Base-by-base conservation (phyloP, 2,329 filamentous ascomycete genomes). In the Pseudocercospora pini-densiflorae region DNA sequence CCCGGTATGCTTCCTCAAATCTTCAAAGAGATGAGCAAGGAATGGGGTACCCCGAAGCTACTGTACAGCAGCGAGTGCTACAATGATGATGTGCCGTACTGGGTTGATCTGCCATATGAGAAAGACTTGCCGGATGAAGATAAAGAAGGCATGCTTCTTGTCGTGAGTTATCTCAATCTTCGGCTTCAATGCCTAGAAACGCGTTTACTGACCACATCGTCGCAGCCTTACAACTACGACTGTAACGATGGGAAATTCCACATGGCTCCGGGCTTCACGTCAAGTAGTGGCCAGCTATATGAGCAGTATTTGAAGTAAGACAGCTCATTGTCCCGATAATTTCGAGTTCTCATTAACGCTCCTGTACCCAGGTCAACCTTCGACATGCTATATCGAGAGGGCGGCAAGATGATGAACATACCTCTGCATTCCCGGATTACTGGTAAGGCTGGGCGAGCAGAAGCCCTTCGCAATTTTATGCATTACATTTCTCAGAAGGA, bases 21-120 rank as follows among this genome's bases (percentile, higher is more conserved):
- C 2, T 86, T 83, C 73, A 81, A 84, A 66, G 85, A 87, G 73
- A 82, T 86, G 78, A 68, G 71, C 70, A 8, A 82, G 81, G 16
- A 80, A 81, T 51, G 58, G 45, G 68, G 66, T 1, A 70, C 68
- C 45, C 68, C 70, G 59, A 79, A 80, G 63, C 78, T 87, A 0
- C 72, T 85, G 0, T 87, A 83, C 79, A 79, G 80, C 23, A 79
- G 77, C 16, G 85, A 87, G 67, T 80, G 79, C 0, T 87, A 86
- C 65, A 83, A 84, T 14, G 85, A 87, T 64, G 85, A 87, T 64
- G 76, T 87, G 5, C 85, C 85, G 0, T 87, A 86, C 73, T 87
- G 84, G 85, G 78, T 82, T 4, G 85, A 87, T 70, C 74, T 87
- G 1, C 84, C 84, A 0, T 76, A 79, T 31, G 85, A 87, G 74